Base-by-base conservation (phyloP, 116 monocot species). In the Phalaenopsis hybrid region DNA sequence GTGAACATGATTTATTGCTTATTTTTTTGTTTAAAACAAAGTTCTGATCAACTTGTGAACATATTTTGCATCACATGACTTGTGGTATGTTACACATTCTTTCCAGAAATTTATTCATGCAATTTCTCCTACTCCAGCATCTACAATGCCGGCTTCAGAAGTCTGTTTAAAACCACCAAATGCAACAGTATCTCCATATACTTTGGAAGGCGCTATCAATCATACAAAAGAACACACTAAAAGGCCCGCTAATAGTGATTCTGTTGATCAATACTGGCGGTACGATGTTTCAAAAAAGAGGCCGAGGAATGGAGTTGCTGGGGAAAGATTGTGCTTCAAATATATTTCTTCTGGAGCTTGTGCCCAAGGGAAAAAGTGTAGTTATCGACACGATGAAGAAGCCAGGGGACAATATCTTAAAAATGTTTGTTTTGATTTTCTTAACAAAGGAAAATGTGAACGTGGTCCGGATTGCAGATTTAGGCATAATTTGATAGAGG, bases 81-180 rank as follows among this genome's bases (percentile, higher is more conserved):
- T 41, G 79, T 87, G 51, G 58, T 83, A 74, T 91, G 79, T 48
- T 82, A 50, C 45, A 85, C 55, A 72, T 91, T 52, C 85, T 85
- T 86, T 84, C 81, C 91, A 97, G 95, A 98, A 90, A 88, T 98
- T 98, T 90, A 92, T 98, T 86, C 93, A 98, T 87, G 98, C 93
- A 28, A 89, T 98, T 90, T 98, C 90, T 93, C 98, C 98, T 85
- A 90, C 93, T 83, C 98, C 98, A 88, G 95, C 98, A 87, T 90
- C 93, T 75, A 69, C 82, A 8, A 93, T 98, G 92, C 87, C 95
- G 41, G 75, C 87, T 67, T 12, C 80, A 48, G 98, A 98, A 55
- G 83, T 98, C 75, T 57, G 58, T 79, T 50, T 83, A 65, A 90
- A 78, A 69, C 90, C 95, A 63, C 81, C 87, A 41, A 90, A 93